These are phyloP conservation scores for Crithidia fasciculata DNA, from an alignment of 208 protist genomes.

Conservation along the genomic window DNA sequence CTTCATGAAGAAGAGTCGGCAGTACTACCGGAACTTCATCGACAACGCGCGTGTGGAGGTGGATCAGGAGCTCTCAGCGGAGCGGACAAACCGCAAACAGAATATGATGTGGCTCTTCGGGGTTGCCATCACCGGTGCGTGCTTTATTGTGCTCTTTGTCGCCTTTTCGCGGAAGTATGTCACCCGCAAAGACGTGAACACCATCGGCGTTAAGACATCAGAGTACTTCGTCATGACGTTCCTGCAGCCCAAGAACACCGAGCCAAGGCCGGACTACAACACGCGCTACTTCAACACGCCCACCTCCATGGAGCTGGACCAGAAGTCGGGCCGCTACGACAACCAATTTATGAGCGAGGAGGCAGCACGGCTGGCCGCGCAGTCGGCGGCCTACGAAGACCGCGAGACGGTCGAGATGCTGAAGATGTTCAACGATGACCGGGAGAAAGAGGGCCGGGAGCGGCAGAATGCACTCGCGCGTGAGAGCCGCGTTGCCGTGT, in stretches of 20 bases:
- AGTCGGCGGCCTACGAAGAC: constrained; percentile 49
- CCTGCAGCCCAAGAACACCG: constrained; percentile 74
- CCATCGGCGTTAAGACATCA: constrained; percentile 58
- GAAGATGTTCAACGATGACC: constrained; percentile 83
- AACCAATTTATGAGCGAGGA: constrained; percentile 33
- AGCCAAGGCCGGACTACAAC: constrained; percentile 84
- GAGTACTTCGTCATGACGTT: constrained; percentile 82
- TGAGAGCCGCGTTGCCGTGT: constrained; percentile 63
- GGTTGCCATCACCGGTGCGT: constrained; percentile 51
- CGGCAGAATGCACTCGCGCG: constrained; percentile 27
- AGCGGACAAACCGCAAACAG: constrained; percentile 31
- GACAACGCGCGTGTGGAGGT: constrained; percentile 68
- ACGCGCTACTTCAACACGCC: constrained; percentile 83
- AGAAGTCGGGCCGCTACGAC: constrained; percentile 45
- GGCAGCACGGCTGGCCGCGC: constrained; percentile 39
- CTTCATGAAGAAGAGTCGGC: constrained; percentile 75
- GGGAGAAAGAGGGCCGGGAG: constrained; percentile 35
- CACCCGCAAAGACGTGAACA: constrained; percentile 60
- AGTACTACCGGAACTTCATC: constrained; percentile 81
- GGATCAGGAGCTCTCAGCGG: constrained; percentile 59
- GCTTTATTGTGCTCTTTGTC: constrained; percentile 51
- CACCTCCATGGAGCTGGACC: constrained; percentile 73
- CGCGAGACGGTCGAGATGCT: constrained; percentile 73
- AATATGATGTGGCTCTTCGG: constrained; percentile 62
- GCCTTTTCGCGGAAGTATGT: constrained; percentile 64